Conservation (phyloP, 116 monocot species). For the Phalaenopsis hybrid region DNA sequence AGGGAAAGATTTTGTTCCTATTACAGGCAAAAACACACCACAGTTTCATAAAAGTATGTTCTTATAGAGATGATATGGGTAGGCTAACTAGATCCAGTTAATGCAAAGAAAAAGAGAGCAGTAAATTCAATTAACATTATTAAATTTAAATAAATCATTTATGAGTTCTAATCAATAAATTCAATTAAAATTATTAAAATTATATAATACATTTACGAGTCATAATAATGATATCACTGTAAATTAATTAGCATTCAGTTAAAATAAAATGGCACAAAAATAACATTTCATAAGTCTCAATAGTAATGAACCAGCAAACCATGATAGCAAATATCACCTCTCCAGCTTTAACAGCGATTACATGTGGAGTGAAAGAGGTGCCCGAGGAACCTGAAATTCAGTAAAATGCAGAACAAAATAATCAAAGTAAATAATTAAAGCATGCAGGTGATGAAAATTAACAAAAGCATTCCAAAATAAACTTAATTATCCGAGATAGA, state of each 20-base stretch:
- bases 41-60: not conserved
- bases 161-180: not conserved
- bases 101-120: not conserved
- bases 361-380: conserved; percentile 58
- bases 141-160: not conserved
- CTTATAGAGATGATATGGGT: not conserved
- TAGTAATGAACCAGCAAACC: too few relatives aligned
- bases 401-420: not conserved
- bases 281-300: not conserved
- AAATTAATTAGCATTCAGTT: not conserved
- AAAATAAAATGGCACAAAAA: not conserved
- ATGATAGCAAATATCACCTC: conserved; percentile 30
- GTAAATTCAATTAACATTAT: not conserved
- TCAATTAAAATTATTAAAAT: not conserved
- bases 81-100: not conserved
- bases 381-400: conserved; percentile 47
- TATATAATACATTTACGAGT: not conserved
- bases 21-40: not conserved
- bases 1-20: not conserved
- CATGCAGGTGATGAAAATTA: not conserved
- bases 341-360: conserved; percentile 53
- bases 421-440: conserved; percentile 4
- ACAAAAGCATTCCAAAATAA: not conserved
- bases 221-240: not conserved
- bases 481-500: not conserved